Base-by-base conservation (phyloP, 2,329 filamentous ascomycete species). In the Sclerotinia borealis region DNA sequence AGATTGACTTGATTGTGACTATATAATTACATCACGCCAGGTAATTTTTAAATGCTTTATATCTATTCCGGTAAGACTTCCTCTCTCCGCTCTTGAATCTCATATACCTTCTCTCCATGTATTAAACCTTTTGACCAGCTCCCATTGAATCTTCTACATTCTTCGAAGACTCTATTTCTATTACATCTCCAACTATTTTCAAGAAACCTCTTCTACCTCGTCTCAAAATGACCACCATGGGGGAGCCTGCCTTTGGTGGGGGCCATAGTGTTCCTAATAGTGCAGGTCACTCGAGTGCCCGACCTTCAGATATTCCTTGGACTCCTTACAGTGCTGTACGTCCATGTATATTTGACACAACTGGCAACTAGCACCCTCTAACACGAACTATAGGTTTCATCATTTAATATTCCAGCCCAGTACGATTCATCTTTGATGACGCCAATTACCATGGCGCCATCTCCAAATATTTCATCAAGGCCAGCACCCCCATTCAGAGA, bases 281-380 rank as follows among this genome's bases (percentile, higher is more conserved):
- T 59, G 41, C 41, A n/a, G 43, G 60, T 13, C 51, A 56, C 34
- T 25, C 50, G 25, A 63, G 51, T 19, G 31, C 43, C 25, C 27
- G 56, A 45, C 48, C 52, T 47, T 39, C 67, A 58, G 52, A 45
- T 45, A 63, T 65, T 34, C 65, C 66, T 13, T 62, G 64, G 31
- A 68, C 67, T 36, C 69, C 71, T 22, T 70, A 67, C 52, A 72
- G 68, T 61, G 66, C 70, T 49, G 70, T 72, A 70, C 47, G 70
- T 71, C 62, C 55, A 45, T 43, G 3, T 50, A 2, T n/a, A 39
- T 27, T 9, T 19, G 29, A 25, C n/a, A 41, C 25, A 29, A 7
- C 17, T 27, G 19, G 36, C 15, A 22, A 43, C 2, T 19, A 25
- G 39, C n/a, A 61, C 27, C 10, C 9, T 63, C 60, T 63, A 34